Conservation (phyloP, 2,329 filamentous ascomycete species). For the Teratosphaeria destructans region DNA sequence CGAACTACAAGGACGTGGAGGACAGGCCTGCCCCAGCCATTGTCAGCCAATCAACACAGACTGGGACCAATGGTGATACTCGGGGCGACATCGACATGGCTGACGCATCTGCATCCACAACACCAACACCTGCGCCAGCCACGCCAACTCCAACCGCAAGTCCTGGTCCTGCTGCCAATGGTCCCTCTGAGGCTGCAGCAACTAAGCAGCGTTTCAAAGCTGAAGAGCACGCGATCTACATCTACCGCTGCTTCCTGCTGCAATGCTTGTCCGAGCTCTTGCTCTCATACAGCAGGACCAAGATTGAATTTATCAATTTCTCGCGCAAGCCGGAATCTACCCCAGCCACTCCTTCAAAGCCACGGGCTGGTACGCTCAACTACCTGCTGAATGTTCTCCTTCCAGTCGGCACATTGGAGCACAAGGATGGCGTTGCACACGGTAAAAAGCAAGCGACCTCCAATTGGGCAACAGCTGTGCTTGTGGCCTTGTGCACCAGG, state of each 20-base stretch:
- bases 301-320: conserved; percentile 99
- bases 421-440: conserved; percentile 61
- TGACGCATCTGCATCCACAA: conserved; percentile 19
- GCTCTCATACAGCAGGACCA: conserved; percentile 83
- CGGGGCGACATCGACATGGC: conserved; percentile 43
- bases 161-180: conserved; percentile 21
- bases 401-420: conserved; percentile 53
- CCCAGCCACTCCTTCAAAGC: conserved; percentile 82
- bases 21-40: conserved; percentile 55
- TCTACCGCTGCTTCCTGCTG: conserved; percentile 90
- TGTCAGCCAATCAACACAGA: conserved; percentile 33
- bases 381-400: conserved; percentile 79
- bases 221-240: conserved; percentile 89
- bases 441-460: conserved; percentile 85
- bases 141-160: conserved; percentile 14
- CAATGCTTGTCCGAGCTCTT: conserved; percentile 86
- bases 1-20: conserved; percentile 86
- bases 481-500: conserved; percentile 79
- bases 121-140: conserved; percentile 3
- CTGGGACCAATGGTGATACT: conserved; percentile 25
- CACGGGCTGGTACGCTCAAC: conserved; percentile 82
- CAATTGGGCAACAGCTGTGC: conserved; percentile 70
- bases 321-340: conserved; percentile 81
- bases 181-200: conserved; percentile 34
- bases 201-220: conserved; percentile 73